These are phyloP conservation scores for Phoma herbarum DNA, from an alignment of 2,329 filamentous ascomycete genomes.

Conservation along the genomic window DNA sequence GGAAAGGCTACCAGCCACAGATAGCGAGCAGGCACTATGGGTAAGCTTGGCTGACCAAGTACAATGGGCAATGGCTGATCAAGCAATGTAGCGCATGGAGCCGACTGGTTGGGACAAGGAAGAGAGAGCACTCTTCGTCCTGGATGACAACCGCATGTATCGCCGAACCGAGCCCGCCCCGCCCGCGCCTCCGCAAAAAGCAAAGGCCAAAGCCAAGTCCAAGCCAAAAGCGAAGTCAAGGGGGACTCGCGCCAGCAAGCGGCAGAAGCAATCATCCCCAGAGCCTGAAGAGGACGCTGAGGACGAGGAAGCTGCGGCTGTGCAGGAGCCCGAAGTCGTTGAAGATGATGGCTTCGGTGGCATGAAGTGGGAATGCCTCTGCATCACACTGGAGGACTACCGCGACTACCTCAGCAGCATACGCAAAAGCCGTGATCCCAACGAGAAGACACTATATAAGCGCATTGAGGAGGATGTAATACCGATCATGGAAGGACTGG, in stretches of 20 bases:
- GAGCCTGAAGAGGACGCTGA: constrained; percentile 54
- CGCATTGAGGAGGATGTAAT: constrained; percentile 80
- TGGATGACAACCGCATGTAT: constrained; percentile 95
- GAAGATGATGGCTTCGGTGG: constrained; percentile 73
- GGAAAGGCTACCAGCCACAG: constrained; percentile 84
- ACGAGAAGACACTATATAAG: constrained; percentile 80
- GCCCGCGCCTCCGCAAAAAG: constrained; percentile 65
- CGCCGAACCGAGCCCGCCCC: constrained; percentile 79
- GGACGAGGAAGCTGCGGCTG: constrained; percentile 37
- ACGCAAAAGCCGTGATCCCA: constrained; percentile 78
- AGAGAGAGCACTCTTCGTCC: constrained; percentile 85
- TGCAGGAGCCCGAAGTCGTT: constrained; percentile 47
- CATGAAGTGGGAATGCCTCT: constrained; percentile 90
- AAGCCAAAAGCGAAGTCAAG: constrained; percentile 66
- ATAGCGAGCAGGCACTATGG: constrained; percentile 83
- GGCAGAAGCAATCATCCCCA: constrained; percentile 67
- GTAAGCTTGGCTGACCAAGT: constrained; percentile 60
- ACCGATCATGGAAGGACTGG: constrained; percentile 82
- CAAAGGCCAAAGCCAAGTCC: constrained; percentile 55
- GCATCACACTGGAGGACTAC: constrained; percentile 81
- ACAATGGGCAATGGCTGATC: constrained; percentile 26
- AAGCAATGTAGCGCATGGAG: constrained; percentile 67
- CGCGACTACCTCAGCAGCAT: constrained; percentile 74
- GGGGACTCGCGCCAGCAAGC: constrained; percentile 72
- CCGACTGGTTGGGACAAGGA: constrained; percentile 88